Base-by-base conservation (phyloP, 2,329 filamentous ascomycete species). In the Ophiocordyceps polyrhachis-furcata region DNA sequence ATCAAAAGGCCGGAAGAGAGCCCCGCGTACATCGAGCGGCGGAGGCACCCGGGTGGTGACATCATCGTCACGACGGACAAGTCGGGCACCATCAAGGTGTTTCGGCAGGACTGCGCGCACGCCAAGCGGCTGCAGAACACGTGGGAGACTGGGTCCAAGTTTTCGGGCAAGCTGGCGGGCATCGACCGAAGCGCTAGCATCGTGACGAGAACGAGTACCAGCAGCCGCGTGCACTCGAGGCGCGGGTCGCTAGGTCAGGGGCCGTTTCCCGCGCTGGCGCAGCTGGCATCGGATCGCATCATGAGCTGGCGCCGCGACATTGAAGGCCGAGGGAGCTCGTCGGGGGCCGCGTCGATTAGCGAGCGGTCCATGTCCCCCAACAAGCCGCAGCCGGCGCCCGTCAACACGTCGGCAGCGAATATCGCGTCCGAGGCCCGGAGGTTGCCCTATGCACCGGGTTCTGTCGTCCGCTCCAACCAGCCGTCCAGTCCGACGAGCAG, bases 51-150 rank as follows among this genome's bases (percentile, higher is more conserved):
- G 14, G 79, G 80, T 48, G 91, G 91, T 23, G 85, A 94, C 54
- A 95, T 98, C 49, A 80, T 98, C 46, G 76, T 96, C 43, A 93
- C 89, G 0, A 84, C 88, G 2, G 89, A 95, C 58, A 85, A 86
- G 53, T 79, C 77, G 0, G 91, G 91, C 32, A 75, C 78, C 23
- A 91, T 98, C 63, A 95, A 95, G 58, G 82, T 96, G 1, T 95
- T 95, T 57, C 76, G 91, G 19, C 89, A 96, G 60, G 91, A 98
- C 58, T 95, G 89, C 57, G 91, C 89, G 0, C 85, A 74, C 53
- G 62, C 70, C 43, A 94, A 93, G 61, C 79, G 89, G 5, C 73
- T 76, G 45, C 73, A 79, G 46, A 84, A 87, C 45, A 74, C 71
- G 35, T 89, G 81, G 81, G 86, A 94, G 52, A 77, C 80, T 0